Conservation (phyloP, 2,329 filamentous ascomycete genomes). For the Metarhizium rileyi region DNA sequence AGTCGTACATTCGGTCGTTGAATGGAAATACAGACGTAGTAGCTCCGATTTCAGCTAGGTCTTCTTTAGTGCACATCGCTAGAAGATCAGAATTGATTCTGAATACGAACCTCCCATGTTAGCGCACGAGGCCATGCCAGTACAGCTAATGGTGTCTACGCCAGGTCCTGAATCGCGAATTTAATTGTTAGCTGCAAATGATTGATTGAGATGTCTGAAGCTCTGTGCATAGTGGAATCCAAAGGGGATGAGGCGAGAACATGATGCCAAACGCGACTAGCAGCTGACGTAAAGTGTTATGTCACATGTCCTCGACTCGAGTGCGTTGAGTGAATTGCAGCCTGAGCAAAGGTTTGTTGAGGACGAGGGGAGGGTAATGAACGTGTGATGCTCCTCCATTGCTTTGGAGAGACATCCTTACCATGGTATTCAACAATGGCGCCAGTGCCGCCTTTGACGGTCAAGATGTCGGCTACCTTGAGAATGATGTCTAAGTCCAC, state of each 20-base stretch:
- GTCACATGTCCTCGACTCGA: too few relatives aligned
- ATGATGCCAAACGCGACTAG: background rate
- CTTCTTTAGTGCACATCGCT: background rate
- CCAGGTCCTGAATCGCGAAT: slow-evolving; percentile 32
- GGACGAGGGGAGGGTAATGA: background rate
- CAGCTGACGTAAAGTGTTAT: too few relatives aligned
- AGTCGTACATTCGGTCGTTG: slow-evolving; percentile 97
- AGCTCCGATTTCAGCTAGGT: slow-evolving; percentile 60
- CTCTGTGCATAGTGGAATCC: background rate
- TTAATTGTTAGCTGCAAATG: background rate
- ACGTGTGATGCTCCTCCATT: background rate
- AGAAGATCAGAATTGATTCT: background rate
- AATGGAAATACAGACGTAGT: slow-evolving; percentile 96
- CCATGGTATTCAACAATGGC: slow-evolving; percentile 72
- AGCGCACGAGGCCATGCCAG: slow-evolving; percentile 63
- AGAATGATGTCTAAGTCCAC: slow-evolving; percentile 73
- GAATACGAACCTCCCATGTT: slow-evolving; percentile 43
- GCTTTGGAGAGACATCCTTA: slow-evolving; percentile 14
- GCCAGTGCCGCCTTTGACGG: slow-evolving; percentile 96
- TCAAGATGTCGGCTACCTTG: slow-evolving; percentile 92
- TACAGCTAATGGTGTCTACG: slow-evolving; percentile 47
- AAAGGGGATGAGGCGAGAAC: background rate
- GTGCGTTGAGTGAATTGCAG: too few relatives aligned
- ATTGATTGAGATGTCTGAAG: too few relatives aligned
- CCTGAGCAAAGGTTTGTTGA: too few relatives aligned